A percentile compares a stretch with the other conserved stretches of the same genome.
phyloP scores from a whole-genome alignment of 495 filamentous ascomycete species.

The Neurospora sp. region DNA sequence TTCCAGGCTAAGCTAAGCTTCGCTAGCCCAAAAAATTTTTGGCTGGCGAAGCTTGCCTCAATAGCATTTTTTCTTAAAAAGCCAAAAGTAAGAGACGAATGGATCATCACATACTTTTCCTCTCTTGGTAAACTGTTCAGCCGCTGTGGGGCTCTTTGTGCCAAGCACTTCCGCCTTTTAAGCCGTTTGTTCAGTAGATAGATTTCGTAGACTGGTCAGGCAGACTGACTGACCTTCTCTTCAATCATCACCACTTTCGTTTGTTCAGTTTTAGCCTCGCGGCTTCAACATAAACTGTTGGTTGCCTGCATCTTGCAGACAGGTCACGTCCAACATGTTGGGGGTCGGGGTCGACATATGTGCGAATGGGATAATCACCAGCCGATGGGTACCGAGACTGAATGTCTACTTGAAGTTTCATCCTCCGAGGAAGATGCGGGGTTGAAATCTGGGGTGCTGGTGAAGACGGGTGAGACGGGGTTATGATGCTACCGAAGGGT shows the following conservation, averaged over 20 bases:
- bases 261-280: too few species aligned
- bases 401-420: slow-evolving; percentile 18
- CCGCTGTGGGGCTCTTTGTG: too few species aligned
- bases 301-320: background rate
- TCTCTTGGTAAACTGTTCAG: background rate
- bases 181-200: background rate
- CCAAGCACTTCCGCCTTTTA: too few species aligned
- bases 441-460: background rate
- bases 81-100: background rate
- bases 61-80: too few species aligned
- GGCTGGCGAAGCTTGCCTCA: too few species aligned
- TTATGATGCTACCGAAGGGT: background rate
- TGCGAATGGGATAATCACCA: background rate
- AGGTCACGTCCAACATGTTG: background rate
- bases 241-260: background rate
- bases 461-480: background rate
- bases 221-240: background rate
- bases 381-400: slow-evolving; percentile 1
- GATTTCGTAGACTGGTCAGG: background rate
- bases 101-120: background rate
- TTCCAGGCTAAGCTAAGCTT: background rate
- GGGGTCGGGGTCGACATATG: background rate
- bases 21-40: too few species aligned
- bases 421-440: slow-evolving; percentile 18
- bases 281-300: background rate